Evolutionary conservation across 805 yeast species (phyloP).

Genomic region (Schizosaccharomyces osmophilus): DNA sequence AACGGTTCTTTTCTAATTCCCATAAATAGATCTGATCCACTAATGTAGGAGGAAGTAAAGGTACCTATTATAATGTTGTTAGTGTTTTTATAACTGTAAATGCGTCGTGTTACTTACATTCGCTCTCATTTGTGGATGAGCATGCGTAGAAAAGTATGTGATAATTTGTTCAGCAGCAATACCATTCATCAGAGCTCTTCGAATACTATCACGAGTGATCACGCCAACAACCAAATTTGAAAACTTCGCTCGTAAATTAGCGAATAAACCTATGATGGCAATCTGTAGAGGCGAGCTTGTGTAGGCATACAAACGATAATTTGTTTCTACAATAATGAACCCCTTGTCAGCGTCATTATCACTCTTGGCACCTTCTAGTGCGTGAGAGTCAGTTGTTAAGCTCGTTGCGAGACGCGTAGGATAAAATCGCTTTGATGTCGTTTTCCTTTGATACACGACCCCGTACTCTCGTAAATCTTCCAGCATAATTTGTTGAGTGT

Average conservation of each 20-base stretch:
- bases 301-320: constrained; percentile 49
- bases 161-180: constrained; percentile 89
- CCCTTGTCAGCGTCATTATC: constrained; percentile 20
- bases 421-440: constrained; percentile 38
- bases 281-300: constrained; percentile 62
- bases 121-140: constrained; percentile 73
- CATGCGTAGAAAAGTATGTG: constrained; percentile 68
- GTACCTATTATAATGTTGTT: constrained; percentile 17
- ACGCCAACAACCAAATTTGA: constrained; percentile 84
- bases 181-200: constrained; percentile 64
- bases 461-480: constrained; percentile 84
- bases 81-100: background rate
- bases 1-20: constrained; percentile 89
- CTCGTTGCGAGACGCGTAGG: constrained; percentile 83
- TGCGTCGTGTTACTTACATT: background rate
- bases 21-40: constrained; percentile 85
- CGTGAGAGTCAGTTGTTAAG: constrained; percentile 29
- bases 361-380: constrained; percentile 10
- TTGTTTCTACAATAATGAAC: constrained; percentile 72
- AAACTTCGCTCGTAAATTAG: constrained; percentile 62
- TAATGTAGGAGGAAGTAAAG: constrained; percentile 80
- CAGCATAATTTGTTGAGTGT: constrained; percentile 64
- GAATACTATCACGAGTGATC: constrained; percentile 72
- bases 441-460: constrained; percentile 42
- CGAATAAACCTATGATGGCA: constrained; percentile 73